Evolutionary conservation across 2,329 filamentous ascomycete genomes (phyloP).

Genomic region (Aspergillus tanneri): DNA sequence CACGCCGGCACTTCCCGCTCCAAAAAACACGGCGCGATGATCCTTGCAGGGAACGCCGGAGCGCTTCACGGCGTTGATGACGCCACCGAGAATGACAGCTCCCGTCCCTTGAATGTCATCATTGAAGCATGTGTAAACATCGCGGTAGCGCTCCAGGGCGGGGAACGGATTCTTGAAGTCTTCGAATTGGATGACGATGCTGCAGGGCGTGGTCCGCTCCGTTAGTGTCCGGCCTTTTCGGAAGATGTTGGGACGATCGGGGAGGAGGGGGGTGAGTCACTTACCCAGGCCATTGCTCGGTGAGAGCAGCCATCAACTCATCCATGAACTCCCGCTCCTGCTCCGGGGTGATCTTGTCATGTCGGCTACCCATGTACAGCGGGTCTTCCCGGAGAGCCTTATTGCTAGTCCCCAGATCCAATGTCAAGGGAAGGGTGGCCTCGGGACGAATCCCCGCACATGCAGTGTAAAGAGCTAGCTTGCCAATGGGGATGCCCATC

Average conservation of each 20-base stretch:
- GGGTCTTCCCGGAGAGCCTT: constrained; percentile 68
- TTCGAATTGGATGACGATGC: constrained; percentile 85
- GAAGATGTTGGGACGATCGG: constrained; percentile 11
- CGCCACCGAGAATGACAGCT: constrained; percentile 85
- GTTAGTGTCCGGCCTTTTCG: constrained; percentile 23
- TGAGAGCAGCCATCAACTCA: constrained; percentile 90
- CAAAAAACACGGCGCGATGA: constrained; percentile 93
- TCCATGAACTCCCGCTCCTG: constrained; percentile 92
- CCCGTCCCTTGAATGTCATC: constrained; percentile 98
- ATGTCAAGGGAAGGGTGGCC: constrained; percentile 60
- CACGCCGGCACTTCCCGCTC: constrained; percentile 90
- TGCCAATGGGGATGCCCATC: constrained; percentile 97
- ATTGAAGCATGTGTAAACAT: constrained; percentile 93
- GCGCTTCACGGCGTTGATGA: constrained; percentile 74
- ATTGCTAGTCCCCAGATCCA: constrained; percentile 65
- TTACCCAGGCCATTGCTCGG: constrained; percentile 69
- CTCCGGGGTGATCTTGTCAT: constrained; percentile 72
- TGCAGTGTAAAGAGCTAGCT: constrained; percentile 90
- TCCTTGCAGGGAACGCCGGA: constrained; percentile 83
- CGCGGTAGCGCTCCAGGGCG: constrained; percentile 84
- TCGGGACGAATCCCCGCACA: constrained; percentile 91
- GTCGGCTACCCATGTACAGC: constrained; percentile 87
- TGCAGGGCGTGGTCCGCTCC: constrained; percentile 27
- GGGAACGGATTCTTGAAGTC: constrained; percentile 98
- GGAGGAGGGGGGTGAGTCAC: constrained; percentile 27